Percentiles rank a stretch among this genome's conserved stretches.
Conservation (phyloP, 2,329 filamentous ascomycete species). For the Didymellaceae sp. region DNA sequence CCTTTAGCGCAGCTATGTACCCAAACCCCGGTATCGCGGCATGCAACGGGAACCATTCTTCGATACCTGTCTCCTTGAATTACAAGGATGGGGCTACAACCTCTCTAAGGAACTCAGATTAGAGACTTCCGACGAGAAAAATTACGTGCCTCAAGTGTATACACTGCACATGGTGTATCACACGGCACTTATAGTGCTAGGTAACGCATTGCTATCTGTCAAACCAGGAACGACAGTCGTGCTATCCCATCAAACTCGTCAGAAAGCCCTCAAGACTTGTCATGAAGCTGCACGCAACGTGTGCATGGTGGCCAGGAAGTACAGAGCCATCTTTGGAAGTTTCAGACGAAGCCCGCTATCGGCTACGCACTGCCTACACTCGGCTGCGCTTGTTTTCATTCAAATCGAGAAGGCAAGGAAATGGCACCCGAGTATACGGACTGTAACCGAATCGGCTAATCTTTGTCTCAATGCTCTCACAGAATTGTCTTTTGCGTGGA, state of each 20-base stretch:
- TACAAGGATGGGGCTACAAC: conserved; percentile 48
- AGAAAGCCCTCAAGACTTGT: conserved; percentile 22
- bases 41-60: conserved; percentile 36
- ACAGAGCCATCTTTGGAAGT: conserved; percentile 43
- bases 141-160: conserved; percentile 39
- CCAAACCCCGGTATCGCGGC: conserved; percentile 30
- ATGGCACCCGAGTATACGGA: too few relatives aligned
- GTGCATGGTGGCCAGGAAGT: conserved; percentile 17
- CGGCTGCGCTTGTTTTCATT: too few relatives aligned
- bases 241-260: conserved; percentile 30
- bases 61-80: conserved; percentile 39
- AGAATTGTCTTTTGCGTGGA: too few relatives aligned
- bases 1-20: conserved; percentile 38
- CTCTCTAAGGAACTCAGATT: conserved; percentile 41
- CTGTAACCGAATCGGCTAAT: too few relatives aligned
- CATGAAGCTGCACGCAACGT: conserved; percentile 5
- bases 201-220: conserved; percentile 35
- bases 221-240: conserved; percentile 24
- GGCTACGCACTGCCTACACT: too few relatives aligned
- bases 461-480: too few relatives aligned
- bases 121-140: conserved; percentile 16
- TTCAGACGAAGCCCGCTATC: too few relatives aligned
- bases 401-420: too few relatives aligned
- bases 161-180: conserved; percentile 47
- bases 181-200: conserved; percentile 43